Evolutionary conservation across 176 grass and related monocot species (phyloP).

Genomic region (Rhynchospora breviuscula): DNA sequence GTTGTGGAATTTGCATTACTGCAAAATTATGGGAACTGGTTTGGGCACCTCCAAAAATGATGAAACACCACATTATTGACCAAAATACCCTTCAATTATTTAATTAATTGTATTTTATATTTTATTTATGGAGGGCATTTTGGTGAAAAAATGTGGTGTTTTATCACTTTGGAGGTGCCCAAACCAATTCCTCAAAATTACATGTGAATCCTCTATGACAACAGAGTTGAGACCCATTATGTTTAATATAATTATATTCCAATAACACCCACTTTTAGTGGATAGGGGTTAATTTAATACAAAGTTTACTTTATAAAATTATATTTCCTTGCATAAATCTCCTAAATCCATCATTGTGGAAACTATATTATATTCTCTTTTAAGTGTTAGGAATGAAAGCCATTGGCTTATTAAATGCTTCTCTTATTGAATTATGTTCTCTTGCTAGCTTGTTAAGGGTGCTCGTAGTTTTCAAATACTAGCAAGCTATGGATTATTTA

Average conservation of each 20-base stretch:
- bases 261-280: neutral
- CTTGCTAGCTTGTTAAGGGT: neutral
- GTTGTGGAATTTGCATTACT: neutral
- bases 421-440: neutral
- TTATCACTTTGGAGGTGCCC: no score
- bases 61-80: no score
- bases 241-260: neutral
- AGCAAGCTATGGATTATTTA: neutral
- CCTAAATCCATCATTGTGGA: neutral
- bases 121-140: no score
- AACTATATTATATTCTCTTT: neutral
- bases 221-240: neutral
- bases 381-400: neutral
- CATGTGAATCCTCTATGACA: neutral
- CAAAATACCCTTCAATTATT: no score
- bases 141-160: no score
- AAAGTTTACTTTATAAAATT: neutral
- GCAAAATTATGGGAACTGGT: neutral
- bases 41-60: no score
- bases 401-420: neutral
- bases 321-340: neutral
- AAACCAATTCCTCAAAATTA: no score
- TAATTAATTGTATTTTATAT: no score
- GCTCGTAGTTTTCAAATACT: neutral
- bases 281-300: neutral